A percentile compares a stretch with the other conserved stretches of the same genome.
Evolutionary conservation across 495 filamentous ascomycete genomes (phyloP).

Genomic region (Astrothelium macrocarpum): DNA sequence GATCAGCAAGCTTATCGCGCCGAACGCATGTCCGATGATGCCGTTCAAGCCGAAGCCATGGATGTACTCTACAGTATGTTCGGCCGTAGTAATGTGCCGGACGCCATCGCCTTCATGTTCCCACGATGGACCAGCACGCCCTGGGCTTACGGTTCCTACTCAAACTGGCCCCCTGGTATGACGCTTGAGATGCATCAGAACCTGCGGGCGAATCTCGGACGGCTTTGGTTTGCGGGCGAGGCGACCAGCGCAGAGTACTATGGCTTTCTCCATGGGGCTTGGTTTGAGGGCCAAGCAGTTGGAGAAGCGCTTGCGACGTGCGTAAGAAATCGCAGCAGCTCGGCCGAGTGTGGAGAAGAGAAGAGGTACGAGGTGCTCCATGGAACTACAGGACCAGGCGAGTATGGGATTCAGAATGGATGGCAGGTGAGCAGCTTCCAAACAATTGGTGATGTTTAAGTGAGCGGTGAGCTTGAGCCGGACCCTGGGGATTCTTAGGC

Average conservation of each 20-base stretch:
- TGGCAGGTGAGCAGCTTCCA: conserved; percentile 4
- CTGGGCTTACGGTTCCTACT: conserved; percentile 63
- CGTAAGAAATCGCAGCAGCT: background rate
- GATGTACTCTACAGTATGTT: conserved; percentile 58
- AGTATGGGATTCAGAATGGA: background rate
- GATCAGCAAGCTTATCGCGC: conserved; percentile 49
- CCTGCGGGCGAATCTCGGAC: conserved; percentile 55
- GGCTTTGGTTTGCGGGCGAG: conserved; percentile 65
- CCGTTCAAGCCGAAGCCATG: conserved; percentile 52
- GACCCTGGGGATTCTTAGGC: background rate
- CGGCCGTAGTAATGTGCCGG: conserved; percentile 48
- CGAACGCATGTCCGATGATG: conserved; percentile 53
- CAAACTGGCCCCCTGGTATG: conserved; percentile 61
- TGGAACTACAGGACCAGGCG: background rate
- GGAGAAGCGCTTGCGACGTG: conserved; percentile 20
- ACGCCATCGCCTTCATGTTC: conserved; percentile 59
- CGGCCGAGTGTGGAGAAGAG: conserved; percentile 1
- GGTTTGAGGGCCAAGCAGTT: conserved; percentile 49
- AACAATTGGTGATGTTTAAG: background rate
- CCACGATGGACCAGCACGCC: conserved; percentile 58
- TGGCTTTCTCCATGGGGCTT: conserved; percentile 63
- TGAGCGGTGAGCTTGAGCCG: background rate
- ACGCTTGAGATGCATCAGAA: conserved; percentile 64
- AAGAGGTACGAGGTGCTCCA: background rate
- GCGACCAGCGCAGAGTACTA: conserved; percentile 60